phyloP scores from a whole-genome alignment of 768 basidiomycete species.

The Strobilomyces dryophilus region DNA sequence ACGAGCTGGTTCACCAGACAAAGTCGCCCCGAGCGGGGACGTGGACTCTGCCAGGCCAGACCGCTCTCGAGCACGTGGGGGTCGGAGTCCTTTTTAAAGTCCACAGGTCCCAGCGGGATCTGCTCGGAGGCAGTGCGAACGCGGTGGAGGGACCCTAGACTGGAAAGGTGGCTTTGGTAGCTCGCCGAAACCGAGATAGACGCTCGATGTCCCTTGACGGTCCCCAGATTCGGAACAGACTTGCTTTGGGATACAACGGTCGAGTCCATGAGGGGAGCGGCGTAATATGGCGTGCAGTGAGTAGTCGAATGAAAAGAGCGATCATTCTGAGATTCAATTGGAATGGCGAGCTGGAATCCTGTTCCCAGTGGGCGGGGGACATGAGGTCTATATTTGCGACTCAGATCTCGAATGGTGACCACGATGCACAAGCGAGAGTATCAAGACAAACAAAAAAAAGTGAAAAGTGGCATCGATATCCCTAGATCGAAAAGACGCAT shows the following conservation, averaged over 20 bases:
- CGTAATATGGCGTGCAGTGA: background rate
- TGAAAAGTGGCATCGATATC: conserved; percentile 4
- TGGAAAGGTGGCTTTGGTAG: conserved; percentile 45
- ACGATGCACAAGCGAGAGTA: no score
- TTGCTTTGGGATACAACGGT: conserved; percentile 23
- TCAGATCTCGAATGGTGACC: background rate
- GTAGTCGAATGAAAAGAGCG: background rate
- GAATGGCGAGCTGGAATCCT: background rate
- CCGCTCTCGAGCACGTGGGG: conserved; percentile 16
- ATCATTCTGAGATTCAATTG: no score
- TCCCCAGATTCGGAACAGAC: conserved; percentile 19
- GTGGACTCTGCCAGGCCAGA: conserved; percentile 7
- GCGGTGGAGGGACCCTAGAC: conserved; percentile 41
- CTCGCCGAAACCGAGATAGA: conserved; percentile 37
- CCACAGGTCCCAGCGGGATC: conserved; percentile 4
- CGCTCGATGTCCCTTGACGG: conserved; percentile 14
- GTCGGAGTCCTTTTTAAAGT: conserved; percentile 9
- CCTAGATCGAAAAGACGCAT: conserved; percentile 15
- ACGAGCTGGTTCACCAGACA: conserved; percentile 27
- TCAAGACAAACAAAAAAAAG: background rate
- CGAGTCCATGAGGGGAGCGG: conserved; percentile 8
- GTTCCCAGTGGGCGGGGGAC: background rate
- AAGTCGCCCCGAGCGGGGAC: conserved; percentile 15
- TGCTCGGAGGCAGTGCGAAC: conserved; percentile 26
- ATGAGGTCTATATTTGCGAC: no score